phyloP scores from a whole-genome alignment of 257 asterid species.

The Nicotiana tomentosiformis region DNA sequence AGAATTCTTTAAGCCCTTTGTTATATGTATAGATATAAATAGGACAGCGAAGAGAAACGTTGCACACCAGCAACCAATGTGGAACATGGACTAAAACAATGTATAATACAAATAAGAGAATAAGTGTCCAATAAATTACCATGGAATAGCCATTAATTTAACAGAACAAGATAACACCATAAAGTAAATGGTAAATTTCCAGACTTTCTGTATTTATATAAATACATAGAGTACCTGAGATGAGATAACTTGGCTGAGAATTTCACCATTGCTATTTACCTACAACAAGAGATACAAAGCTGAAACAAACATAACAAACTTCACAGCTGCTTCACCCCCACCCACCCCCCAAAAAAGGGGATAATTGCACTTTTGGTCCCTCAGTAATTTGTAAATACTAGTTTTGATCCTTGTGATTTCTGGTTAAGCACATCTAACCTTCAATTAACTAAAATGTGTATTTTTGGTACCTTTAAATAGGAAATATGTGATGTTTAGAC shows the following conservation, averaged over 20 bases:
- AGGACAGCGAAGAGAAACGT: background rate
- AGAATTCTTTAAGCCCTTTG: background rate
- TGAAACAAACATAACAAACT: constrained; percentile 10
- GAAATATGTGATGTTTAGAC: no score
- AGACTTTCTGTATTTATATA: background rate
- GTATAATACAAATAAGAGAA: background rate
- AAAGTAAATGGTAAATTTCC: background rate
- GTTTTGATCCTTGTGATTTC: no score
- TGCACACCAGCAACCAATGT: background rate
- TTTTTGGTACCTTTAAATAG: no score
- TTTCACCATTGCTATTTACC: constrained; percentile 89
- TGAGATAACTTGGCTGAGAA: constrained; percentile 86
- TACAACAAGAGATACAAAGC: constrained; percentile 17
- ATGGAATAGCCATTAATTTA: background rate
- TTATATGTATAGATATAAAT: background rate
- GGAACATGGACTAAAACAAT: background rate
- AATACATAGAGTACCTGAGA: constrained; percentile 53
- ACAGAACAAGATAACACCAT: background rate
- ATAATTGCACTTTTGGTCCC: background rate
- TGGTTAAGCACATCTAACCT: no score
- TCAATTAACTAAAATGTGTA: no score
- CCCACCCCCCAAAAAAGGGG: background rate
- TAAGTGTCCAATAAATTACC: background rate
- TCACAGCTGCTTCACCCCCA: background rate
- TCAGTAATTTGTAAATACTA: no score